Conservation (phyloP, 2,329 filamentous ascomycete genomes). For the Xylariaceae sp. region DNA sequence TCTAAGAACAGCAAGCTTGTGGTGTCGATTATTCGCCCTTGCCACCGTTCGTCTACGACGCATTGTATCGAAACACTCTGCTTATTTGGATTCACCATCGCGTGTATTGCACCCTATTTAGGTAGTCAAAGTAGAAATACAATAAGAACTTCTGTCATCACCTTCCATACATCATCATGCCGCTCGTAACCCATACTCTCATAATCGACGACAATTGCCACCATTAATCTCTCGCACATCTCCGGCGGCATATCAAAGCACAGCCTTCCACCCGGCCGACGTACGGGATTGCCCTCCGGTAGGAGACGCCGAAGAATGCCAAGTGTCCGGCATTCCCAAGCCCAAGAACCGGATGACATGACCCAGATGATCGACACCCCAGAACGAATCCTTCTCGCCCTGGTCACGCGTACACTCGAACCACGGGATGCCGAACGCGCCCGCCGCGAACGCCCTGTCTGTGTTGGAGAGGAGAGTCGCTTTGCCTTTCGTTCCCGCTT, state of each 20-base stretch:
- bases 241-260: slow-evolving; percentile 26
- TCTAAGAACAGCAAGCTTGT: too few species aligned
- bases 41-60: too few species aligned
- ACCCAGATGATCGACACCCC: slow-evolving; percentile 38
- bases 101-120: background rate
- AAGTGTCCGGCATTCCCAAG: slow-evolving; percentile 22
- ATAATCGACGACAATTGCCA: background rate
- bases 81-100: too few species aligned
- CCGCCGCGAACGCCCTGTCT: slow-evolving; percentile 32
- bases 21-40: too few species aligned
- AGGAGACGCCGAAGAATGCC: too few species aligned
- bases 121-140: background rate
- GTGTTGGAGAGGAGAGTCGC: slow-evolving; percentile 31
- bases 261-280: slow-evolving; percentile 30
- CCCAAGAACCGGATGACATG: slow-evolving; percentile 34
- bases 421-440: slow-evolving; percentile 39
- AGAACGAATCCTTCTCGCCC: slow-evolving; percentile 34
- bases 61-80: too few species aligned
- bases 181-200: background rate
- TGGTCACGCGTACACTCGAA: slow-evolving; percentile 32
- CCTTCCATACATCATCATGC: background rate
- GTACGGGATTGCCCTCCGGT: background rate
- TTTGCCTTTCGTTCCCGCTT: slow-evolving; percentile 29
- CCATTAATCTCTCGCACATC: background rate
- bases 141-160: background rate